A percentile compares a stretch with the other conserved stretches of the same genome.
phyloP scores from a whole-genome alignment of 208 protist genomes.

The Acanthamoeba lenticulata region DNA sequence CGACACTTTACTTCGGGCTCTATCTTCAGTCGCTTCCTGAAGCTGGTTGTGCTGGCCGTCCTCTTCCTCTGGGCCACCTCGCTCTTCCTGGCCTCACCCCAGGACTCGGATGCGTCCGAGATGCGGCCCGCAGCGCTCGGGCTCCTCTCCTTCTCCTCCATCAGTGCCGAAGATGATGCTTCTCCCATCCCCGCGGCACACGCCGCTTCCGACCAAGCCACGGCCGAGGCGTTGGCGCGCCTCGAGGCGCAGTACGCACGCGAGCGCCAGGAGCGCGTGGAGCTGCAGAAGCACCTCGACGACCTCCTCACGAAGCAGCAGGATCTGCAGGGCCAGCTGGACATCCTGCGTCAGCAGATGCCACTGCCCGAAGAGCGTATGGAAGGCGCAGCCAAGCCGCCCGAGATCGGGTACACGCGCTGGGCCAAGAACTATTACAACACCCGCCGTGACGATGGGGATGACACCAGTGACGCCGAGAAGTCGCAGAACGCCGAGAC shows the following conservation, averaged over 20 bases:
- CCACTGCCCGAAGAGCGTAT: neutral
- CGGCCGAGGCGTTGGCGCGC: too few relatives aligned
- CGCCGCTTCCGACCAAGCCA: too few relatives aligned
- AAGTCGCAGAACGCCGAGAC: neutral
- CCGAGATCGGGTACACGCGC: neutral
- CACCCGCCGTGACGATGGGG: neutral
- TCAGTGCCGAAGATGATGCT: too few relatives aligned
- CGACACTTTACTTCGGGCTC: too few relatives aligned
- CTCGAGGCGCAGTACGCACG: too few relatives aligned
- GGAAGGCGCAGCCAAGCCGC: neutral
- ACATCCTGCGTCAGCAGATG: conserved; percentile 12
- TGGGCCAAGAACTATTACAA: conserved; percentile 51
- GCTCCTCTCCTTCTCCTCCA: neutral
- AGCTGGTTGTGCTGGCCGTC: neutral
- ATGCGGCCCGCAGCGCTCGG: neutral
- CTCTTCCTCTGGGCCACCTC: neutral
- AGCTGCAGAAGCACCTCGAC: neutral
- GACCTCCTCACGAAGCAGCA: neutral
- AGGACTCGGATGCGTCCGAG: neutral
- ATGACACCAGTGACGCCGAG: neutral
- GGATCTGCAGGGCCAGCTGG: conserved; percentile 42
- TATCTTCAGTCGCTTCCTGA: neutral
- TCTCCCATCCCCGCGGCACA: too few relatives aligned
- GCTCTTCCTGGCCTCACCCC: neutral
- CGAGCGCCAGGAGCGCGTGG: neutral